phyloP scores from a whole-genome alignment of 352 stramenopile genomes.

The Globisporangium spinosum region DNA sequence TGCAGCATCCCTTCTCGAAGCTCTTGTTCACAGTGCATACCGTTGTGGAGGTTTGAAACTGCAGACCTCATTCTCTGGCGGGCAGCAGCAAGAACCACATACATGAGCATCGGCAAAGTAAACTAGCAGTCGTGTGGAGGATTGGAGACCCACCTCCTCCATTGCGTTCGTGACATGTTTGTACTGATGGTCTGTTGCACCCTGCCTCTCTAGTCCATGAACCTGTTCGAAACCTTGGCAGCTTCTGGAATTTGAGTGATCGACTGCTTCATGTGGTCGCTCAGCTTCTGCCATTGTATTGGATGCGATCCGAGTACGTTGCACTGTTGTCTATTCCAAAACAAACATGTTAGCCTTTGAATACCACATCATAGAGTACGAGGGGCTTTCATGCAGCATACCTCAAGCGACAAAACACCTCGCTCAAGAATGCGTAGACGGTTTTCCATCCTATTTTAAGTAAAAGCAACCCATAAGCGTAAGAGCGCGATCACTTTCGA shows the following conservation, averaged over 20 bases:
- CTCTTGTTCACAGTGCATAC: constrained; percentile 8
- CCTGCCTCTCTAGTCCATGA: neutral
- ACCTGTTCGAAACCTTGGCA: neutral
- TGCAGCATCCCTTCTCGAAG: constrained; percentile 12
- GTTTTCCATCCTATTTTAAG: constrained; percentile 16
- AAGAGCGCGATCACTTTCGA: neutral
- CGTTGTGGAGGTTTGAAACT: neutral
- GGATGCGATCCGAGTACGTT: constrained; percentile 1
- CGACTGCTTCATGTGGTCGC: neutral
- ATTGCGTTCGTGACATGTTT: neutral
- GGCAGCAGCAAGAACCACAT: neutral
- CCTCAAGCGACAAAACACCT: constrained; percentile 13
- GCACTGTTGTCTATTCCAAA: neutral
- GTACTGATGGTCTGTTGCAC: neutral
- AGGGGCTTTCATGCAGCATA: neutral
- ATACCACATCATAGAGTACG: neutral
- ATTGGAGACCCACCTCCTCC: constrained; percentile 1
- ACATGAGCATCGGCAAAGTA: neutral
- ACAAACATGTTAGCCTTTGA: neutral
- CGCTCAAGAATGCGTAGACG: constrained; percentile 19
- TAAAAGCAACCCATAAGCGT: neutral
- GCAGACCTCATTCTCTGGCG: constrained; percentile 6
- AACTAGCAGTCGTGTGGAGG: neutral
- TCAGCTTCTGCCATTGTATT: neutral
- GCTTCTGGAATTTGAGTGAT: neutral